Conservation (phyloP, 176 grass and related monocot species). For the Chrysopogon serrulatus region DNA sequence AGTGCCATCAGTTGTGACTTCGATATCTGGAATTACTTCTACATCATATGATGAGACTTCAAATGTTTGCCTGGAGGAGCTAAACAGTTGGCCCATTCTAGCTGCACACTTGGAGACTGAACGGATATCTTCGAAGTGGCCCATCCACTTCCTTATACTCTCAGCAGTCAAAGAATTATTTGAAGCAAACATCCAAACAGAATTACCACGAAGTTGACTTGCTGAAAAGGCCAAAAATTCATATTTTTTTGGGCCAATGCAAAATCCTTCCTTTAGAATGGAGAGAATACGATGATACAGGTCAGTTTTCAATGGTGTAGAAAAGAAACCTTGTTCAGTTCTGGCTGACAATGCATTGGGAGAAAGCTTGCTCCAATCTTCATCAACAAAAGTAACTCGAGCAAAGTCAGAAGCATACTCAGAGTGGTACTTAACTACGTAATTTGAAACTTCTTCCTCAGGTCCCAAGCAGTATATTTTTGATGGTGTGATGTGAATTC, state of each 20-base stretch:
- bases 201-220: slow-evolving; percentile 89
- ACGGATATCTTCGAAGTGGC: slow-evolving; percentile 70
- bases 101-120: slow-evolving; percentile 93
- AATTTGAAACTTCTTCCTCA: slow-evolving; percentile 86
- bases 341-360: slow-evolving; percentile 64
- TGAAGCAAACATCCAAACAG: slow-evolving; percentile 99
- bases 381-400: slow-evolving; percentile 95
- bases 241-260: slow-evolving; percentile 74
- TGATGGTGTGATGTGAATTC: slow-evolving; percentile 84
- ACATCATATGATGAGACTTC: slow-evolving; percentile 43
- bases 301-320: slow-evolving; percentile 68
- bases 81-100: slow-evolving; percentile 98
- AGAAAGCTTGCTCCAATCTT: slow-evolving; percentile 94
- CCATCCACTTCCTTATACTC: slow-evolving; percentile 88
- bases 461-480: slow-evolving; percentile 92
- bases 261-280: slow-evolving; percentile 77
- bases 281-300: slow-evolving; percentile 77
- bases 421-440: slow-evolving; percentile 67
- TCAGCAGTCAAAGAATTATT: slow-evolving; percentile 67
- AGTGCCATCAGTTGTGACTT: slow-evolving; percentile 61
- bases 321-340: slow-evolving; percentile 58
- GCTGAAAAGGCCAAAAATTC: slow-evolving; percentile 99
- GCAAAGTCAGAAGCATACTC: slow-evolving; percentile 77
- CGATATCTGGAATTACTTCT: slow-evolving; percentile 78
- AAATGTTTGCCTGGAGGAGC: slow-evolving; percentile 72